Conservation (phyloP, 2,329 filamentous ascomycete genomes). For the Botrytis paeoniae region DNA sequence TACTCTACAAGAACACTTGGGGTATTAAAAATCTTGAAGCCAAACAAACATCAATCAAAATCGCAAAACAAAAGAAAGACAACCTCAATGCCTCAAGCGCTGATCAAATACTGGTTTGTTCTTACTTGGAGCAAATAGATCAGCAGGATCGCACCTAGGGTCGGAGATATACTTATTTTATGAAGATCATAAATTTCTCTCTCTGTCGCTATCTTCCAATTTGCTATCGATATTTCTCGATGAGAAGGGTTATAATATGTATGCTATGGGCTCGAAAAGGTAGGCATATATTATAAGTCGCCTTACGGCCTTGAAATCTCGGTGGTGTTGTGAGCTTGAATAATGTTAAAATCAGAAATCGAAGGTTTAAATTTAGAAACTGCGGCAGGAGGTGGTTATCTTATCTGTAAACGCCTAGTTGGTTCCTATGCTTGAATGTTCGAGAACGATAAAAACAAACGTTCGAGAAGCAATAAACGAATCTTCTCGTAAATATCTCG, state of each 20-base stretch:
- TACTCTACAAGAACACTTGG: not conserved
- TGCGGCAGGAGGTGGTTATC: not conserved
- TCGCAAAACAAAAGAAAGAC: not conserved
- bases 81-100: not conserved
- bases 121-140: not conserved
- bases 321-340: not conserved
- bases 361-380: not conserved
- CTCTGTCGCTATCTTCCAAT: not conserved
- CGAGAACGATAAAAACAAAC: not conserved
- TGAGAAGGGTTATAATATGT: not conserved
- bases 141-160: not conserved
- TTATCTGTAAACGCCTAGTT: not conserved
- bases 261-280: not conserved
- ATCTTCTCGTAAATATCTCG: not conserved
- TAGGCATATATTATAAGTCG: not conserved
- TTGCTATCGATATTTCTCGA: not conserved
- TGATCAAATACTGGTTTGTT: not conserved
- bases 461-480: not conserved
- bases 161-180: not conserved
- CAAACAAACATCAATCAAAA: not conserved
- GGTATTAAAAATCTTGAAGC: not conserved
- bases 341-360: not conserved
- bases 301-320: not conserved
- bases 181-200: not conserved
- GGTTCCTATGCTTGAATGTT: not conserved